A percentile compares a stretch with the other conserved stretches of the same genome.
Conservation (phyloP, 2,329 filamentous ascomycete species). For the Phaeoacremonium minimum region DNA sequence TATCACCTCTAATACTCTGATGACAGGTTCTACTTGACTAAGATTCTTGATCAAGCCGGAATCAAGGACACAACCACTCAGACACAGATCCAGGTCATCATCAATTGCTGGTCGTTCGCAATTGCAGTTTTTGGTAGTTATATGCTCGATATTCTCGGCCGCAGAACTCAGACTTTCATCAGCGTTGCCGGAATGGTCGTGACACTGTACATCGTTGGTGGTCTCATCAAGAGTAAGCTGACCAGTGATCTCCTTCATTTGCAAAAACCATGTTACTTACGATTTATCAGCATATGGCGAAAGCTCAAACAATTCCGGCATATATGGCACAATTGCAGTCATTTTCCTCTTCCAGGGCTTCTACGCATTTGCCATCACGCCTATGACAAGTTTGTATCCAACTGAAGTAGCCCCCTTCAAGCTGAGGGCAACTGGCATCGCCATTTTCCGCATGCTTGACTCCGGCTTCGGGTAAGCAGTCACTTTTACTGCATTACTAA, state of each 20-base stretch:
- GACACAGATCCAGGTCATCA: slow-evolving; percentile 24
- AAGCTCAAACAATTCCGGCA: slow-evolving; percentile 5
- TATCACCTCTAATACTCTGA: too few species aligned
- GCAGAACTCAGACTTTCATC: slow-evolving; percentile 19
- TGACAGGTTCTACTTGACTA: slow-evolving; percentile 19
- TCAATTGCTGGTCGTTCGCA: slow-evolving; percentile 30
- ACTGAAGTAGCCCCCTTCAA: slow-evolving; percentile 1
- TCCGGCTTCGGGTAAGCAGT: not conserved
- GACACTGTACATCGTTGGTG: slow-evolving; percentile 35
- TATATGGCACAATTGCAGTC: slow-evolving; percentile 13
- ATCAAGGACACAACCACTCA: slow-evolving; percentile 20
- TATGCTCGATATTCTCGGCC: slow-evolving; percentile 25
- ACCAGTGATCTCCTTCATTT: too few species aligned
- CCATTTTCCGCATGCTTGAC: not conserved
- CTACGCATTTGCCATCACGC: slow-evolving; percentile 4
- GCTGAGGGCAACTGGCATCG: not conserved
- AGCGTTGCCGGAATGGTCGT: slow-evolving; percentile 9
- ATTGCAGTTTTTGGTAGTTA: slow-evolving; percentile 25
- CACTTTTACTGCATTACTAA: too few species aligned
- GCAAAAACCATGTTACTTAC: too few species aligned
- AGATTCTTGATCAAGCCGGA: slow-evolving; percentile 22
- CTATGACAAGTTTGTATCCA: slow-evolving; percentile 3
- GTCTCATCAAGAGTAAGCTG: slow-evolving; percentile 24
- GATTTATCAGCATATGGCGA: too few species aligned
- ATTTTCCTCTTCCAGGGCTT: slow-evolving; percentile 8